Evolutionary conservation across 345 rosid genomes (phyloP).

Genomic region (Combretum micranthum): DNA sequence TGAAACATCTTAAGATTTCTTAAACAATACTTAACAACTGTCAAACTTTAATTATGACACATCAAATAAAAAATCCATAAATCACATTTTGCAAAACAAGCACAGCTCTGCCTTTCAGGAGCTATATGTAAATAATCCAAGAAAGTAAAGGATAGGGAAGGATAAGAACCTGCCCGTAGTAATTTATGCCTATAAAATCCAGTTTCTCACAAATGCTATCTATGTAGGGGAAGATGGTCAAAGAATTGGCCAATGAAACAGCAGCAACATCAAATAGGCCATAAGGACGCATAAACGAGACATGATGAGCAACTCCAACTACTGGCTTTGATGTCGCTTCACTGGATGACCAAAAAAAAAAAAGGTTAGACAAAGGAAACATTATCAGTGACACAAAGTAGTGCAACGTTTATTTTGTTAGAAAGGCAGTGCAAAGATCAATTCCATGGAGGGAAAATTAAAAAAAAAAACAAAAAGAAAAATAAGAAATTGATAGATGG

Average conservation of each 20-base stretch:
- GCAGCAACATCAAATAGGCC: slow-evolving; percentile 87
- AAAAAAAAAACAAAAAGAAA: too few relatives aligned
- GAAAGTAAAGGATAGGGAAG: background rate
- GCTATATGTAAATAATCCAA: background rate
- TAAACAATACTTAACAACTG: too few relatives aligned
- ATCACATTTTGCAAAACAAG: too few relatives aligned
- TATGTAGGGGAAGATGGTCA: slow-evolving; percentile 63
- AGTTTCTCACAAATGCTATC: slow-evolving; percentile 65
- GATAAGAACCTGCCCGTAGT: slow-evolving; percentile 78
- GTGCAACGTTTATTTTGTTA: background rate
- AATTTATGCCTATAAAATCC: slow-evolving; percentile 91
- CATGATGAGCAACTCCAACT: slow-evolving; percentile 92
- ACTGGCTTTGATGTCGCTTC: slow-evolving; percentile 23
- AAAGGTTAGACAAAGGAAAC: background rate
- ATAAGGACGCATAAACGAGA: slow-evolving; percentile 82
- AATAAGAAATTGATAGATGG: too few relatives aligned
- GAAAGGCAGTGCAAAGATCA: background rate
- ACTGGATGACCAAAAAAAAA: slow-evolving; percentile 6
- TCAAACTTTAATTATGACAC: too few relatives aligned
- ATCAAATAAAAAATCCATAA: too few relatives aligned
- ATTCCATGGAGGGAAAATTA: too few relatives aligned
- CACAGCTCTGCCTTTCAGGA: too few relatives aligned
- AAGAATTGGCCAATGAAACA: slow-evolving; percentile 65
- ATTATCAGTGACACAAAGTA: too few relatives aligned
- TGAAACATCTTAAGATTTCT: too few relatives aligned